These are phyloP conservation scores for Trichoderma polysporum DNA, from an alignment of 2,329 filamentous ascomycete species.

Conservation along the genomic window DNA sequence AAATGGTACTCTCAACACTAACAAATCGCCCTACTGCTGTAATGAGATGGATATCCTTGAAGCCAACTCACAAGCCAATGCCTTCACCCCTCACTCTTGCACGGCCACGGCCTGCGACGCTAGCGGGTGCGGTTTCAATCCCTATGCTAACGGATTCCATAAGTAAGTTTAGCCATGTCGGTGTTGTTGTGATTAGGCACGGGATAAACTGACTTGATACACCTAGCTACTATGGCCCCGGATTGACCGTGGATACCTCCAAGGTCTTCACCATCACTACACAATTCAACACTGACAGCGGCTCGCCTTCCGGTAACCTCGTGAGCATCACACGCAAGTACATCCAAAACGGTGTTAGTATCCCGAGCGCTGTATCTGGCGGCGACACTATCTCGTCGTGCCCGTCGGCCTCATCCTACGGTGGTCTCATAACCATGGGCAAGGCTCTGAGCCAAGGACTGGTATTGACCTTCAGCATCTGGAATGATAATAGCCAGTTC, in stretches of 20 bases:
- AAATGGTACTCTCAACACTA: slow-evolving; percentile 44
- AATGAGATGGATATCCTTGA: slow-evolving; percentile 59
- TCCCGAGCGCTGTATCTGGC: slow-evolving; percentile 25
- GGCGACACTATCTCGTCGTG: slow-evolving; percentile 39
- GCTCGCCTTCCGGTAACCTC: slow-evolving; percentile 40
- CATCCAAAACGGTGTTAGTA: slow-evolving; percentile 38
- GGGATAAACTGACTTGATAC: neutral
- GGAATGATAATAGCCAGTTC: slow-evolving; percentile 51
- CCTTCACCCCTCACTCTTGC: slow-evolving; percentile 51
- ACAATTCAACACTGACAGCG: slow-evolving; percentile 44
- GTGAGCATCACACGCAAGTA: slow-evolving; percentile 49
- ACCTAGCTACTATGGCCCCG: slow-evolving; percentile 36
- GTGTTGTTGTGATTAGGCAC: neutral
- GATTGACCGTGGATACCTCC: slow-evolving; percentile 36
- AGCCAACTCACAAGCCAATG: slow-evolving; percentile 47
- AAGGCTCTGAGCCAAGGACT: slow-evolving; percentile 47
- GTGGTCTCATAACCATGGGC: slow-evolving; percentile 46
- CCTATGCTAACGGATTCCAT: slow-evolving; percentile 35
- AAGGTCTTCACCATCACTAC: slow-evolving; percentile 48
- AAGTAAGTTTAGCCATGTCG: slow-evolving; percentile 8
- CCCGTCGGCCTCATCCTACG: slow-evolving; percentile 36
- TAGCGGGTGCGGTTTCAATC: slow-evolving; percentile 46
- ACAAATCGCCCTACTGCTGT: slow-evolving; percentile 45
- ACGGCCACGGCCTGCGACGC: slow-evolving; percentile 44
- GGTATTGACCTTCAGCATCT: slow-evolving; percentile 53